Percentiles rank a stretch among this genome's conserved stretches.
Conservation (phyloP, 1,139 yeast species). For the Yamadazyma dushanensis region DNA sequence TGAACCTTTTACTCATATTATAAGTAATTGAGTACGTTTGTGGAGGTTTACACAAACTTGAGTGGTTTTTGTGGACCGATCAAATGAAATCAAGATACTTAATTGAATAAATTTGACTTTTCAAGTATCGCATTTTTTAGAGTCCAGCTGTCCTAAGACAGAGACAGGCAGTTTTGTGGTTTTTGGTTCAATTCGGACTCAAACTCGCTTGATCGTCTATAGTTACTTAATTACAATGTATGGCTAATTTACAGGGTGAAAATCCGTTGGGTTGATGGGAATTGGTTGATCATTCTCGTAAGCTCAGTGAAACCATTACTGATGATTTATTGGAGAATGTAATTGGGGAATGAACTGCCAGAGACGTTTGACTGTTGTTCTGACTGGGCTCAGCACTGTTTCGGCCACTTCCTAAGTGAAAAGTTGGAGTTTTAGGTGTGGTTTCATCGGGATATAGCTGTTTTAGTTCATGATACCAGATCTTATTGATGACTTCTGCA, state of each 20-base stretch:
- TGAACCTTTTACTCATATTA: slow-evolving; percentile 31
- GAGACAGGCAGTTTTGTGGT: too few species aligned
- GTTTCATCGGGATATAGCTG: slow-evolving; percentile 2
- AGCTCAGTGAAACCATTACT: neutral
- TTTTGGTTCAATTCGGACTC: too few species aligned
- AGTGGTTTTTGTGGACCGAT: too few species aligned
- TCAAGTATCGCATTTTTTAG: neutral
- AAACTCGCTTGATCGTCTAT: neutral
- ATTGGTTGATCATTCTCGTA: too few species aligned
- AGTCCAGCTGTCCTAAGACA: too few species aligned
- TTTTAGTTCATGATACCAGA: slow-evolving; percentile 15
- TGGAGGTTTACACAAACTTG: too few species aligned
- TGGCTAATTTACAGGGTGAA: neutral
- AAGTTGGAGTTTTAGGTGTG: slow-evolving; percentile 1
- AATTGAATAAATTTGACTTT: too few species aligned
- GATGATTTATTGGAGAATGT: slow-evolving; percentile 1
- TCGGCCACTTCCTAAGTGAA: neutral
- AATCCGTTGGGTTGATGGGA: too few species aligned
- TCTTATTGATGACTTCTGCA: slow-evolving; percentile 1
- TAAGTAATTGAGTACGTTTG: too few species aligned
- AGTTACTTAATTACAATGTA: neutral
- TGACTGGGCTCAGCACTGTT: neutral
- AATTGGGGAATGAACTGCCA: slow-evolving; percentile 1
- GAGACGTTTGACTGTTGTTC: neutral
- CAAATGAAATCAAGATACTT: too few species aligned